Percentiles rank a stretch among this genome's conserved stretches.
Evolutionary conservation across 1,284 basidiomycete species (phyloP).

Genomic region (Papiliotrema nemorosa): DNA sequence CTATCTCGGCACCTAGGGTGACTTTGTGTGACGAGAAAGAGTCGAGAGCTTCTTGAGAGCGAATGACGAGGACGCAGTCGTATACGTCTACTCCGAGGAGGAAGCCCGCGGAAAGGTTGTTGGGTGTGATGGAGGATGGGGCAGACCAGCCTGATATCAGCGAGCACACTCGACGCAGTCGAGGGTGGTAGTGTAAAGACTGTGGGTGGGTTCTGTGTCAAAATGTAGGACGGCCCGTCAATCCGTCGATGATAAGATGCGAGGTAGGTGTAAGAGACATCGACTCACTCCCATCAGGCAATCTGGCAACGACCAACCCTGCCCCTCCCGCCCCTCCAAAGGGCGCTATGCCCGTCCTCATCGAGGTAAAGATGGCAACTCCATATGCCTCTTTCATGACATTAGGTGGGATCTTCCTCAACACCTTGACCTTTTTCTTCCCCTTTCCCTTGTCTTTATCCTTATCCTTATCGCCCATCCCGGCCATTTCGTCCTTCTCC

Average conservation of each 20-base stretch:
- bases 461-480: constrained; percentile 30
- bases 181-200: no score
- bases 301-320: constrained; percentile 50
- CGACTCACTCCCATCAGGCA: constrained; percentile 50
- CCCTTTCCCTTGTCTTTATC: constrained; percentile 28
- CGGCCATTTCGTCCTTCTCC: constrained; percentile 29
- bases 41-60: constrained; percentile 52
- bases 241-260: background rate
- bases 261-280: background rate
- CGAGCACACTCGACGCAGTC: background rate
- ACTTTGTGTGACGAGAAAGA: constrained; percentile 54
- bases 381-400: constrained; percentile 52
- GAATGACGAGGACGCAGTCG: constrained; percentile 52
- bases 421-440: constrained; percentile 48
- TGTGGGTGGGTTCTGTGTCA: no score
- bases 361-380: constrained; percentile 54
- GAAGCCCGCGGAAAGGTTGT: constrained; percentile 52
- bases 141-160: constrained; percentile 51
- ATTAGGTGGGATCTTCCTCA: constrained; percentile 54
- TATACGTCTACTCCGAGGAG: constrained; percentile 52
- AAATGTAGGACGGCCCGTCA: no score
- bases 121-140: constrained; percentile 53
- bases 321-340: constrained; percentile 55
- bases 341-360: constrained; percentile 53
- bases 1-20: constrained; percentile 54